Percentiles rank a stretch among this genome's conserved stretches.
Evolutionary conservation across 1,139 yeast species (phyloP).

Genomic region (Pichia sp.): DNA sequence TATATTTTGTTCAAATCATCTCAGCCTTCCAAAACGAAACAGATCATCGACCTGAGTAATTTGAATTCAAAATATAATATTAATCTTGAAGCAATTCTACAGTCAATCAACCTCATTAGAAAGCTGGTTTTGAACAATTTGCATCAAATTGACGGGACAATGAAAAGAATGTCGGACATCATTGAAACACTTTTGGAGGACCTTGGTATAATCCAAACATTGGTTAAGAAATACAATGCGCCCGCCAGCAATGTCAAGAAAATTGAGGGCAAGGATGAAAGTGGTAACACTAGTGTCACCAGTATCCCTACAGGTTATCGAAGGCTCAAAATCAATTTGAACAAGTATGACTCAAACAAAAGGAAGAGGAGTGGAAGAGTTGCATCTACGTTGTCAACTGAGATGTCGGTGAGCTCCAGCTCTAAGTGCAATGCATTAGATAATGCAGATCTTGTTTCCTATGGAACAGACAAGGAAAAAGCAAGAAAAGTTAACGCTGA

Average conservation of each 20-base stretch:
- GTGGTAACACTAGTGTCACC: conserved; percentile 30
- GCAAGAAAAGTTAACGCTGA: background rate
- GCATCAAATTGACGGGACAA: conserved; percentile 35
- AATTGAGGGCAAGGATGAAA: conserved; percentile 27
- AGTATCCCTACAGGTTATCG: conserved; percentile 28
- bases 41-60: conserved; percentile 29
- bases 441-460: background rate
- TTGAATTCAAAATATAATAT: conserved; percentile 27
- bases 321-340: conserved; percentile 20
- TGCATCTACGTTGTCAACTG: background rate
- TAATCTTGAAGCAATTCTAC: conserved; percentile 30
- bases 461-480: background rate
- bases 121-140: conserved; percentile 32
- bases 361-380: conserved; percentile 3
- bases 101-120: conserved; percentile 35
- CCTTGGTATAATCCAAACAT: conserved; percentile 34
- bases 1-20: conserved; percentile 34
- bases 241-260: conserved; percentile 28
- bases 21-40: conserved; percentile 18
- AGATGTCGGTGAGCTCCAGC: background rate
- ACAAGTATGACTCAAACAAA: conserved; percentile 6
- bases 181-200: conserved; percentile 37
- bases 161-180: conserved; percentile 37
- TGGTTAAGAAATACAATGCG: conserved; percentile 32
- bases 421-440: background rate